Conservation (phyloP, 2,329 filamentous ascomycete genomes). For the Microdochium trichocladiopsis region DNA sequence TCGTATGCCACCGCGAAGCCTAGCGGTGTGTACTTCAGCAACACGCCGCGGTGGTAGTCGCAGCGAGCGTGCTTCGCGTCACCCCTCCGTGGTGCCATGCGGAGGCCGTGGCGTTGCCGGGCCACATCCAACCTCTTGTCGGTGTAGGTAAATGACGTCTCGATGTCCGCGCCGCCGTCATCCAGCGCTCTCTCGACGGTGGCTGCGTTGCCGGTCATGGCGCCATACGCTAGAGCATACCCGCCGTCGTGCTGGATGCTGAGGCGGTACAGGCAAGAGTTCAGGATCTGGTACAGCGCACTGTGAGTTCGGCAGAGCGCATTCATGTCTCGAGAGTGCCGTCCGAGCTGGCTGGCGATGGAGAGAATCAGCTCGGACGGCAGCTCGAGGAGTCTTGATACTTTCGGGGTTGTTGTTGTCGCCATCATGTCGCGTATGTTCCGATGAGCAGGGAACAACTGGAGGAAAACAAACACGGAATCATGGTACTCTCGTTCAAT, state of each 20-base stretch:
- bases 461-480: no score
- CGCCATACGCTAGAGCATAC: not conserved
- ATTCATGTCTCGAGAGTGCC: not conserved
- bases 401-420: no score
- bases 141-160: not conserved
- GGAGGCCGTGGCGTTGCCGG: no score
- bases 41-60: no score
- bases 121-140: not conserved
- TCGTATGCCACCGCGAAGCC: no score
- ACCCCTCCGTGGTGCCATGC: no score
- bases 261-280: not conserved
- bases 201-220: not conserved
- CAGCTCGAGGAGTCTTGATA: no score
- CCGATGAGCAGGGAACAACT: no score
- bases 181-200: not conserved
- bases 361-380: not conserved
- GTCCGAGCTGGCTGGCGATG: not conserved
- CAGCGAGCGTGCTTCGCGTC: no score
- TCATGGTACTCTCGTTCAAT: no score
- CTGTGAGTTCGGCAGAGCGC: not conserved
- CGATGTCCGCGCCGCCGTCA: not conserved
- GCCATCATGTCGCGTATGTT: no score
- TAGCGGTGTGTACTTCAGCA: no score
- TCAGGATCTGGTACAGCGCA: not conserved
- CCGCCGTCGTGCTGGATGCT: not conserved